phyloP scores from a whole-genome alignment of 305 asterid genomes.

The Striga hermonthica region DNA sequence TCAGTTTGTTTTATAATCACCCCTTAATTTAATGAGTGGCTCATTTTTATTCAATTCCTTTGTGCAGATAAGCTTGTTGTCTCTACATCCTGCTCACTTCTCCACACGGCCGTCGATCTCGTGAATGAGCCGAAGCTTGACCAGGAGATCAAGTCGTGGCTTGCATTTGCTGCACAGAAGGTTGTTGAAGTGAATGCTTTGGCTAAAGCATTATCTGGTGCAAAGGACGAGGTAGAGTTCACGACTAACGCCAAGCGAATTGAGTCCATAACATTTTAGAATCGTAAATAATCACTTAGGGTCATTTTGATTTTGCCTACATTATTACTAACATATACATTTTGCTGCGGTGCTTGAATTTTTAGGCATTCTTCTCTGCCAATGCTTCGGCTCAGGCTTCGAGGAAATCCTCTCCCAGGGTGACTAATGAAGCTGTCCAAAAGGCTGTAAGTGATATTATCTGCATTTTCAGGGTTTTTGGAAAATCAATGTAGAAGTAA shows the following conservation, averaged over 20 bases:
- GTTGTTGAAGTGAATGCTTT: constrained; percentile 63
- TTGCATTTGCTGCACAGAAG: constrained; percentile 69
- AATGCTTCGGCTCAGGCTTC: constrained; percentile 70
- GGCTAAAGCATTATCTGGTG: constrained; percentile 59
- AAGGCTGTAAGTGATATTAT: constrained; percentile 46
- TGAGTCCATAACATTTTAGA: constrained; percentile 11
- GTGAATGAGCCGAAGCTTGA: constrained; percentile 56
- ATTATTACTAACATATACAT: not conserved
- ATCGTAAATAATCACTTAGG: not conserved
- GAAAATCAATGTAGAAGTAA: too few species aligned
- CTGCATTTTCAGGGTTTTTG: too few species aligned
- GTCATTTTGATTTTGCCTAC: not conserved
- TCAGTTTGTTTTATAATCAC: too few species aligned
- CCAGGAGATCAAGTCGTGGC: constrained; percentile 59
- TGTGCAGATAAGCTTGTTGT: constrained; percentile 55
- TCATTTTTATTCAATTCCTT: not conserved
- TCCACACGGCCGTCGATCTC: constrained; percentile 59
- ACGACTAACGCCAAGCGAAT: not conserved
- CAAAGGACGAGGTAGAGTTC: constrained; percentile 46
- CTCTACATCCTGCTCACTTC: constrained; percentile 59
- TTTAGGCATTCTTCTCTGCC: constrained; percentile 54
- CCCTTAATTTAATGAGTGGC: too few species aligned
- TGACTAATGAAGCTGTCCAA: constrained; percentile 31
- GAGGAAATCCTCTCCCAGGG: not conserved
- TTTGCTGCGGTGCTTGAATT: not conserved